Evolutionary conservation across 2,329 filamentous ascomycete species (phyloP), one percentile per base, ranked within the genome.

Genomic region (Nigrospora sphaerica): DNA sequence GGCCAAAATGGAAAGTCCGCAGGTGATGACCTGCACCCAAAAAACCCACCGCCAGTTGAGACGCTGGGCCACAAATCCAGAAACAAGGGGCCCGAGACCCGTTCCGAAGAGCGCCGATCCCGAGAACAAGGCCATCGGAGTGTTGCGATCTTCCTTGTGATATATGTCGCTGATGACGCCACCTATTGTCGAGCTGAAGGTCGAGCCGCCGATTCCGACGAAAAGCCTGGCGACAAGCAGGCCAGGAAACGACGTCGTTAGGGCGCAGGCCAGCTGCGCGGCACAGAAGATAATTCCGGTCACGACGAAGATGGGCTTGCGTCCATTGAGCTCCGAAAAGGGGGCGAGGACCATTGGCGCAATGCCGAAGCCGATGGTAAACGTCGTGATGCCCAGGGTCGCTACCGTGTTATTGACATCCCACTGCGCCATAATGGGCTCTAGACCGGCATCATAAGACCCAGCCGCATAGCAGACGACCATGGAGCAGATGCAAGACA

Each of bases 31-130:
- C 55, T 96, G 91, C 23, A 91, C 74, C 75, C 89, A 95, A 62
- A 95, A 95, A 0, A 91, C 80, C 90, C 90, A 95, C 51, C 88
- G 80, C 88, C 88, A 95, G n/a, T n/a, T n/a, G n/a, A n/a, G n/a
- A n/a, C n/a, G n/a, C 3, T 41, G 54, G 6, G 65, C 63, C 16
- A 59, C 49, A 0, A 58, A 64, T 47, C 40, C 43, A 32, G 39
- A 28, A 45, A 40, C n/a, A 7, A 95, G 60, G 0, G 90, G 90
- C 0, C 90, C 91, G 1, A 85, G 68, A 0, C 89, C 89, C 0
- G 89, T 95, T 0, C 89, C 92, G 11, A 85, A 74, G 0, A 96
- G 69, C 0, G 89, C 90, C 4, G 75, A 73, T 1, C 85, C 88
- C n/a, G 85, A 86, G 63, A 95, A 96, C 0, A 95, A 62, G 0